These are phyloP conservation scores for Colletotrichum musae DNA, from an alignment of 2,329 filamentous ascomycete species.

Conservation along the genomic window DNA sequence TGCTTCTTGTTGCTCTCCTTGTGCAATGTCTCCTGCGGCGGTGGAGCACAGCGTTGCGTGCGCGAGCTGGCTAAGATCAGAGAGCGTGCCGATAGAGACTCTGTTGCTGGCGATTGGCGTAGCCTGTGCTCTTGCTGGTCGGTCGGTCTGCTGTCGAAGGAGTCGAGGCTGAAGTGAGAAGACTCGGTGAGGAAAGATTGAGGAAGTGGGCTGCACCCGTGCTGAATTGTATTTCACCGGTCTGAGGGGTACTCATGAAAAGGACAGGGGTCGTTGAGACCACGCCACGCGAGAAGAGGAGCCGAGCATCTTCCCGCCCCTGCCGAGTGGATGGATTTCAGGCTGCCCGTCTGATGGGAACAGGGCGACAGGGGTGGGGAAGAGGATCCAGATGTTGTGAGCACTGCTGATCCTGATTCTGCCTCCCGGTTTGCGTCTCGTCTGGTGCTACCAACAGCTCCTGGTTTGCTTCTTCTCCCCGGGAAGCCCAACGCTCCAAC, in stretches of 20 bases:
- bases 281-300: slow-evolving; percentile 43
- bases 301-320: slow-evolving; percentile 41
- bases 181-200: slow-evolving; percentile 56
- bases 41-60: slow-evolving; percentile 41
- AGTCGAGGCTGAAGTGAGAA: slow-evolving; percentile 55
- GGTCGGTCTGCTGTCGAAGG: slow-evolving; percentile 39
- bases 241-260: slow-evolving; percentile 57
- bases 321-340: slow-evolving; percentile 41
- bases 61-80: slow-evolving; percentile 32
- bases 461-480: slow-evolving; percentile 29
- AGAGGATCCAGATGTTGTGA: slow-evolving; percentile 34
- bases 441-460: slow-evolving; percentile 35
- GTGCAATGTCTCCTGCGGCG: slow-evolving; percentile 34
- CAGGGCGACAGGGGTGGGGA: slow-evolving; percentile 32
- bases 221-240: slow-evolving; percentile 59
- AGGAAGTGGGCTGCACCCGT: slow-evolving; percentile 52
- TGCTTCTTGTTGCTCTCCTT: slow-evolving; percentile 32
- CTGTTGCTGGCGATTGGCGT: slow-evolving; percentile 41
- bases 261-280: slow-evolving; percentile 47
- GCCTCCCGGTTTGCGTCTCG: slow-evolving; percentile 9
- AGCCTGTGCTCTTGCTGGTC: slow-evolving; percentile 39
- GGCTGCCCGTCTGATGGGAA: slow-evolving; percentile 40
- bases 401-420: slow-evolving; percentile 39
- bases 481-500: not conserved
- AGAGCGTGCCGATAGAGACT: slow-evolving; percentile 41